A percentile compares a stretch with the other conserved stretches of the same genome.
Conservation (phyloP, 805 yeast genomes). For the Osmozyma mogii region DNA sequence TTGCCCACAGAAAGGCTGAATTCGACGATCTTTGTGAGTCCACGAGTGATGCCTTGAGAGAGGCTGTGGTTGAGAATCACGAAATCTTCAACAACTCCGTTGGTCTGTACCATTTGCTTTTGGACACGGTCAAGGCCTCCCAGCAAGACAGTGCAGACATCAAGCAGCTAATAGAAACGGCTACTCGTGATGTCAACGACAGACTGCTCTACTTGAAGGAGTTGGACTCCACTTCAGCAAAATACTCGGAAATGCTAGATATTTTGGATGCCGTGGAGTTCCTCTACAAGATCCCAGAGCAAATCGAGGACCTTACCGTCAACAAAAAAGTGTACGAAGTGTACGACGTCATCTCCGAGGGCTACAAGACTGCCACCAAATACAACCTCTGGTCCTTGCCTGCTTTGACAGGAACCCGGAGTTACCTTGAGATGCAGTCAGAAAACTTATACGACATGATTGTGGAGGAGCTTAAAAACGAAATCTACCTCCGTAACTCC, state of each 20-base stretch:
- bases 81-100: constrained; percentile 80
- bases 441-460: constrained; percentile 60
- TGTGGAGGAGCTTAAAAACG: constrained; percentile 67
- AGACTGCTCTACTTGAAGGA: constrained; percentile 54
- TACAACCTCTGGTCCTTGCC: constrained; percentile 52
- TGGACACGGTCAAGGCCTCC: constrained; percentile 55
- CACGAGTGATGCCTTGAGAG: constrained; percentile 50
- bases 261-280: constrained; percentile 60
- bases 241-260: constrained; percentile 62
- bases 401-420: constrained; percentile 43
- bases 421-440: constrained; percentile 47
- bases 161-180: constrained; percentile 39
- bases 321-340: constrained; percentile 64
- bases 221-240: constrained; percentile 52
- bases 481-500: constrained; percentile 48
- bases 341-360: constrained; percentile 43
- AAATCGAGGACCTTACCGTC: constrained; percentile 59
- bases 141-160: constrained; percentile 48
- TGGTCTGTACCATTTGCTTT: constrained; percentile 73
- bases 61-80: constrained; percentile 72
- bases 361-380: constrained; percentile 37
- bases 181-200: constrained; percentile 43
- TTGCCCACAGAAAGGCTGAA: constrained; percentile 65
- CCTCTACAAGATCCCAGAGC: constrained; percentile 49
- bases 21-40: constrained; percentile 53